Evolutionary conservation across 257 asterid species (phyloP).

Genomic region (Nicotiana tomentosiformis): DNA sequence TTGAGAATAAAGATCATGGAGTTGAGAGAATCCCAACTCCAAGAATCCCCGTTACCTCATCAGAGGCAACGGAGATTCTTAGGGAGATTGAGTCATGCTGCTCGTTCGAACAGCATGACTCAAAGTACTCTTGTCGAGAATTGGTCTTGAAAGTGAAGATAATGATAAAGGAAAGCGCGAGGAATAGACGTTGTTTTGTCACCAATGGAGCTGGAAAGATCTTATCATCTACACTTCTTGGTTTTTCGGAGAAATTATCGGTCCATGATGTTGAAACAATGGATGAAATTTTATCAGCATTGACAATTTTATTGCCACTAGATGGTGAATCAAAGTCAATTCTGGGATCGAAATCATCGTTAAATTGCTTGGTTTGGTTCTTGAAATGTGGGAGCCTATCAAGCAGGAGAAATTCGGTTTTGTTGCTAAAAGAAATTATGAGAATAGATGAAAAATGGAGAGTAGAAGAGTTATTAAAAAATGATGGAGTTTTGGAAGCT

Average conservation of each 20-base stretch:
- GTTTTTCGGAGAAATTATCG: constrained; percentile 16
- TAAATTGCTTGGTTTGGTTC: constrained; percentile 25
- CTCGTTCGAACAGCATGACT: constrained; percentile 4
- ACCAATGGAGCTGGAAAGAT: constrained; percentile 20
- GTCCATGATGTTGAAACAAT: constrained; percentile 3
- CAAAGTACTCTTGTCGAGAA: constrained; percentile 12
- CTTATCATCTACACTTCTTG: constrained; percentile 26
- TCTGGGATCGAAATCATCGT: constrained; percentile 32
- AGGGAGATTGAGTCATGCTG: constrained; percentile 6
- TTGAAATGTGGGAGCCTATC: constrained; percentile 29
- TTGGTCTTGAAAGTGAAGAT: constrained; percentile 23
- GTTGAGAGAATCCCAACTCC: constrained; percentile 52
- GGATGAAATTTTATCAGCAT: constrained; percentile 31
- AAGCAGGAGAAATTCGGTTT: constrained; percentile 17
- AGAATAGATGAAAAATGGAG: background rate
- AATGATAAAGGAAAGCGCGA: constrained; percentile 31
- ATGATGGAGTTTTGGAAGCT: constrained; percentile 31
- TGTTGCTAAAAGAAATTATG: constrained; percentile 17
- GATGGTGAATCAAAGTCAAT: constrained; percentile 25
- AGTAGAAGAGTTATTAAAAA: constrained; percentile 12
- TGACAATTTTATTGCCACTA: constrained; percentile 21
- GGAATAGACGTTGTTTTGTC: constrained; percentile 36
- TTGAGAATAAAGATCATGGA: constrained; percentile 32
- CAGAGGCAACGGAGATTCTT: constrained; percentile 26
- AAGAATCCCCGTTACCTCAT: constrained; percentile 26